phyloP scores from a whole-genome alignment of 306 rosid species.

The Arachis hypogaea region DNA sequence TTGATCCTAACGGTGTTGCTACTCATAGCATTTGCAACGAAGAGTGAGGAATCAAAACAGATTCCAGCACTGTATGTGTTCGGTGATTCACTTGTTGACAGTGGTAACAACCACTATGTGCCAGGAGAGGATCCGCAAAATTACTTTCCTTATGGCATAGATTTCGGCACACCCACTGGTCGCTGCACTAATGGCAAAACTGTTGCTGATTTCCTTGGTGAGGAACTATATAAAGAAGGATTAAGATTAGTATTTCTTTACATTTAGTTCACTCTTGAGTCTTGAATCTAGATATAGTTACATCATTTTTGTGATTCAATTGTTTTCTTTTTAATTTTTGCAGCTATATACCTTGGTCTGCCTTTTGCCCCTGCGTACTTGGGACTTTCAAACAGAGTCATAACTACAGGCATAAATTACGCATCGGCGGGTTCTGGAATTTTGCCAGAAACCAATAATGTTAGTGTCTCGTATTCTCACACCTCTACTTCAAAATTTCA shows the following conservation, averaged over 20 bases:
- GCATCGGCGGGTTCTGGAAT: slow-evolving; percentile 48
- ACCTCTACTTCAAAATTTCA: no score
- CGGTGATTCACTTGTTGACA: slow-evolving; percentile 50
- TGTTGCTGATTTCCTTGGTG: slow-evolving; percentile 49
- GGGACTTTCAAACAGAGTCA: slow-evolving; percentile 36
- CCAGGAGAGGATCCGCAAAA: not conserved
- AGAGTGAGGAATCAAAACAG: slow-evolving; percentile 6
- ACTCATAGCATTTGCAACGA: not conserved
- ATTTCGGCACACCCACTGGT: slow-evolving; percentile 46
- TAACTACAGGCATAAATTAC: slow-evolving; percentile 39
- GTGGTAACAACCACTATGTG: slow-evolving; percentile 46
- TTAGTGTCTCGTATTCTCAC: slow-evolving; percentile 3
- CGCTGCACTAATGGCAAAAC: slow-evolving; percentile 50
- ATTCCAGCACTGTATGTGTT: slow-evolving; percentile 50
- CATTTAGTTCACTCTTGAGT: no score
- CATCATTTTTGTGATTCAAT: not conserved
- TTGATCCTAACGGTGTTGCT: slow-evolving; percentile 17
- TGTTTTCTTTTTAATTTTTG: not conserved
- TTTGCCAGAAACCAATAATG: slow-evolving; percentile 39
- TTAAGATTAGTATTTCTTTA: no score
- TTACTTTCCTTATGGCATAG: slow-evolving; percentile 47
- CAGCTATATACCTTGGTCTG: slow-evolving; percentile 45
- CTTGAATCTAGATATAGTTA: no score
- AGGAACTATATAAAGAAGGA: not conserved
- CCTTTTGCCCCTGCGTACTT: slow-evolving; percentile 47